phyloP scores from a whole-genome alignment of 768 basidiomycete genomes.

The Tulasnella sp. region DNA sequence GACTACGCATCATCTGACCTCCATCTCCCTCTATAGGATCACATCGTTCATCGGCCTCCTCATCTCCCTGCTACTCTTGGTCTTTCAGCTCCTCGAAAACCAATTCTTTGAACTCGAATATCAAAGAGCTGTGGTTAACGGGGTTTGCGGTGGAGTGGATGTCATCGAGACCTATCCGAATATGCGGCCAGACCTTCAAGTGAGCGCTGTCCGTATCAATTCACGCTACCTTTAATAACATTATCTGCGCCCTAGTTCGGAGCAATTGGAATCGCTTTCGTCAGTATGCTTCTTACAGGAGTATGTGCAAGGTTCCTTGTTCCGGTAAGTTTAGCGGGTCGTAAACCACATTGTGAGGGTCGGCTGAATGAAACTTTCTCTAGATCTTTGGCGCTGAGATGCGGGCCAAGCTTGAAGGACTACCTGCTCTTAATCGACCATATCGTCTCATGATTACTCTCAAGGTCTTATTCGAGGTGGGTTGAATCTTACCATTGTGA shows the following conservation, averaged over 20 bases:
- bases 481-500: neutral
- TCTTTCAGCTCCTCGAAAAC: neutral
- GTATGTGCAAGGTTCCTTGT: neutral
- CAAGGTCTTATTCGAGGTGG: neutral
- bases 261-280: neutral
- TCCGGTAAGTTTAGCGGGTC: neutral
- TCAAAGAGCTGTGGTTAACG: neutral
- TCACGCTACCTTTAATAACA: neutral
- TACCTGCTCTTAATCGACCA: neutral
- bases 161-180: neutral
- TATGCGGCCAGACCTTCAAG: neutral
- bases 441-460: neutral
- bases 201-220: neutral
- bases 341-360: neutral
- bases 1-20: neutral
- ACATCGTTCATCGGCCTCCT: neutral
- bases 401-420: neutral
- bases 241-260: neutral
- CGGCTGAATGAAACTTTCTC: neutral
- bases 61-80: neutral
- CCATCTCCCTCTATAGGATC: neutral
- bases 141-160: neutral
- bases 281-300: neutral
- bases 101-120: neutral
- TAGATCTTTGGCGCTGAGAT: neutral